A percentile compares a stretch with the other conserved stretches of the same genome.
Conservation (phyloP, 805 yeast genomes). For the Saccharomycopsis schoenii region DNA sequence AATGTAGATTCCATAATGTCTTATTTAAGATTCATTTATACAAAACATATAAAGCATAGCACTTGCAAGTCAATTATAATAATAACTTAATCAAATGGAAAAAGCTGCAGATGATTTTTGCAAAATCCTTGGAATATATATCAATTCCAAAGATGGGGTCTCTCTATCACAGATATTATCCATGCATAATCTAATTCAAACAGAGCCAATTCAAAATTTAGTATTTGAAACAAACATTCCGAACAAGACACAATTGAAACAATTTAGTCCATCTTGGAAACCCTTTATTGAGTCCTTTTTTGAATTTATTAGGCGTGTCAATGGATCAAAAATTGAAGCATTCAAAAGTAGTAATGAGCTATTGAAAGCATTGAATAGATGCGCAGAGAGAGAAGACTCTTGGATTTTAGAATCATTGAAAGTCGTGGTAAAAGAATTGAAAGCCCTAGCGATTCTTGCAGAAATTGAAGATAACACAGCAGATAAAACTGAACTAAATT, state of each 20-base stretch:
- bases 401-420: constrained; percentile 43
- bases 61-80: no score
- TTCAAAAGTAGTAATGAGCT: constrained; percentile 29
- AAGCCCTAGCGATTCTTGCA: constrained; percentile 20
- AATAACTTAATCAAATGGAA: not conserved
- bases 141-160: not conserved
- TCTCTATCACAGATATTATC: not conserved
- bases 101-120: not conserved
- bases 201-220: not conserved
- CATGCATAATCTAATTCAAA: not conserved
- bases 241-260: not conserved
- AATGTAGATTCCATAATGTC: not conserved
- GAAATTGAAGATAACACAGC: constrained; percentile 19
- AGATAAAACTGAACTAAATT: not conserved
- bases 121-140: not conserved
- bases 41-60: no score
- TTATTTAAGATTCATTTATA: no score
- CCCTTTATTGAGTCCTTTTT: not conserved
- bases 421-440: constrained; percentile 32
- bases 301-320: not conserved
- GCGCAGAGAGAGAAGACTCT: constrained; percentile 40
- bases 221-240: not conserved
- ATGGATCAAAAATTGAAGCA: constrained; percentile 11
- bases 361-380: constrained; percentile 38
- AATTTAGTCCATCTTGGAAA: not conserved